Evolutionary conservation across 2,329 filamentous ascomycete species (phyloP), one percentile per base, ranked within the genome.

Genomic region (Tolypocladium pustulatum): DNA sequence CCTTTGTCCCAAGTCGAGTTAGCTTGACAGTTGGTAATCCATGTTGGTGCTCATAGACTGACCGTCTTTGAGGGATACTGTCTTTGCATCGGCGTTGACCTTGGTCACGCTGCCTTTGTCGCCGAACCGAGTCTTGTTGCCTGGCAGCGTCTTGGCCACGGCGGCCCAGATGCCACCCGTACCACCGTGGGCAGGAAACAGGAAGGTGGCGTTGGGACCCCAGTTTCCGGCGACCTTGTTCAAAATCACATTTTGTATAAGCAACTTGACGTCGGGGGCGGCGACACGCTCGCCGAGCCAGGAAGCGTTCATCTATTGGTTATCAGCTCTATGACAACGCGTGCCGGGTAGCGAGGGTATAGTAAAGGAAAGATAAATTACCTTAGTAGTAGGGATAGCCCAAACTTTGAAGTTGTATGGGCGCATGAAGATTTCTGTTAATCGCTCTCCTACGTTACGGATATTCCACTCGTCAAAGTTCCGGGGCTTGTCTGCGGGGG

Each of bases 381-480:
- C 91, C 86, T 96, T 96, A 66, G 89, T 96, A 58, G 93, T 97
- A 61, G 94, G 94, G 68, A 97, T 93, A 62, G 94, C 94, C 94
- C 94, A 99, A 72, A 99, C 94, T 81, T 99, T 99, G 87, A 88
- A 99, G 85, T 99, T 99, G 84, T 99, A 99, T 58, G 94, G 94
- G 69, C 94, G 84, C 94, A 99, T 99, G 84, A 99, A 99, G 67
- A 93, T 82, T 74, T 99, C 86, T 65, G 92, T 92, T 69, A 99
- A 83, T 68, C 93, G 92, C 67, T 84, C 79, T 69, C 94, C 94
- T 78, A 89, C 92, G 80, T 89, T 95, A 69, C 94, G 87, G 68
- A 97, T 74, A 70, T 97, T 97, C 92, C 92, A 97, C 81, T 99
- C 91, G 71, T 99, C 94, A 69, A 99, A 99, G 79, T 95, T 83